Conservation (phyloP, 2,329 filamentous ascomycete genomes). For the Eutypella sp. region DNA sequence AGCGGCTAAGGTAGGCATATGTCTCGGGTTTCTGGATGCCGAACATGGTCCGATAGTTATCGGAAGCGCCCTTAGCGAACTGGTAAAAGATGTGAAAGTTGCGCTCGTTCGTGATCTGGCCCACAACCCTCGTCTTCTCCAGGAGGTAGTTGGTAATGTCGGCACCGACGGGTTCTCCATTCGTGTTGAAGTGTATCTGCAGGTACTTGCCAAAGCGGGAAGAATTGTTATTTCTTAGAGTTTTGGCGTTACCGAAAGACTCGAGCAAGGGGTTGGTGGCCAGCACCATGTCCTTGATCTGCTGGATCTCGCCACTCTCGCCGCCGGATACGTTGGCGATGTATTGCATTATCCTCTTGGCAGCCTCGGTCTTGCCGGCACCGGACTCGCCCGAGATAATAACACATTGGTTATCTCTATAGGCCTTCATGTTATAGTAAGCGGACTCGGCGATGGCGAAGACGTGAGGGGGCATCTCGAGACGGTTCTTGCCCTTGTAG, state of each 20-base stretch:
- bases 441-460: conserved; percentile 94
- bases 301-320: conserved; percentile 77
- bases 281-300: conserved; percentile 99
- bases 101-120: conserved; percentile 90
- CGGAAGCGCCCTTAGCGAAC: conserved; percentile 91
- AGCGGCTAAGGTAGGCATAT: conserved; percentile 89
- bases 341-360: conserved; percentile 99
- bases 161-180: conserved; percentile 89
- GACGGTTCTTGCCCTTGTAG: conserved; percentile 93
- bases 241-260: conserved; percentile 98
- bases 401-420: conserved; percentile 98
- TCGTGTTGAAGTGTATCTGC: conserved; percentile 89
- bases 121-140: conserved; percentile 91
- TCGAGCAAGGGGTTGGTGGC: conserved; percentile 96
- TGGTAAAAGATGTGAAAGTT: conserved; percentile 99
- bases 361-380: conserved; percentile 96
- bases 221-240: conserved; percentile 96
- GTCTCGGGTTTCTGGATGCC: conserved; percentile 88
- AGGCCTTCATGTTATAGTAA: conserved; percentile 99
- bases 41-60: conserved; percentile 79
- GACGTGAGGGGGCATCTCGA: conserved; percentile 93
- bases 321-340: conserved; percentile 95
- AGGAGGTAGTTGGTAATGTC: conserved; percentile 98
- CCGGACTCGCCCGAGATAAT: conserved; percentile 99
- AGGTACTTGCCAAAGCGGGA: conserved; percentile 98